Conservation (phyloP, 1,284 basidiomycete species). For the Porogramme epimiltina region DNA sequence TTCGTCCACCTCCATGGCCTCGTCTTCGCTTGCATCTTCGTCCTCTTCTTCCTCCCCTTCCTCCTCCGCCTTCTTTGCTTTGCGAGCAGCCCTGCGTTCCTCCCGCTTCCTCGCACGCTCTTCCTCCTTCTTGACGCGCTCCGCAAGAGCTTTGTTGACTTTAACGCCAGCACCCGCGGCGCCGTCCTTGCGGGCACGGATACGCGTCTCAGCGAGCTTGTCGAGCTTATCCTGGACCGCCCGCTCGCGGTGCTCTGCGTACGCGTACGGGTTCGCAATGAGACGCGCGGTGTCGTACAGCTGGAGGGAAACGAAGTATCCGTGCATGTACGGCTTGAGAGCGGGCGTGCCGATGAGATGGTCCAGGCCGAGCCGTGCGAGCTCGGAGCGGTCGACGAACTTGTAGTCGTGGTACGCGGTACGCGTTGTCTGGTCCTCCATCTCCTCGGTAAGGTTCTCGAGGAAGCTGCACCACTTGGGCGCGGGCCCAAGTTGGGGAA, state of each 20-base stretch:
- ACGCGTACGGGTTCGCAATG: conserved; percentile 95
- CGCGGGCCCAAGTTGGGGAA: conserved; percentile 95
- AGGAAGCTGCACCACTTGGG: conserved; percentile 97
- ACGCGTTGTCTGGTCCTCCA: conserved; percentile 85
- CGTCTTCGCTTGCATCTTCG: conserved; percentile 44
- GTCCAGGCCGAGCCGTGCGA: conserved; percentile 88
- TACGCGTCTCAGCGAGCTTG: conserved; percentile 90
- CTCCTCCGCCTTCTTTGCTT: conserved; percentile 37
- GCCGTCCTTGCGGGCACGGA: conserved; percentile 73
- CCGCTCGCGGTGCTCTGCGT: conserved; percentile 91
- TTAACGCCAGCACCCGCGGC: conserved; percentile 52
- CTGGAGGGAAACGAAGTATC: conserved; percentile 95
- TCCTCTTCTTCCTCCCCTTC: conserved; percentile 33
- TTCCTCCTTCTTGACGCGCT: conserved; percentile 78
- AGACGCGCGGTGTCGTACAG: conserved; percentile 95
- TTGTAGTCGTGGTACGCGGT: conserved; percentile 96
- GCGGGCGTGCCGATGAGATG: conserved; percentile 93
- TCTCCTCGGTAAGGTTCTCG: conserved; percentile 97
- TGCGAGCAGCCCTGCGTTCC: conserved; percentile 58
- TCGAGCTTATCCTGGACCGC: conserved; percentile 89
- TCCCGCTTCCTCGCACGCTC: conserved; percentile 68
- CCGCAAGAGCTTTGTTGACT: conserved; percentile 93
- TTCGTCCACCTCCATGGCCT: conserved; percentile 27
- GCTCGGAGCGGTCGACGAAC: conserved; percentile 89
- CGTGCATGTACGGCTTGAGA: conserved; percentile 99